Evolutionary conservation across 2,329 filamentous ascomycete species (phyloP).

Genomic region (Pseudocercospora macadamiae): DNA sequence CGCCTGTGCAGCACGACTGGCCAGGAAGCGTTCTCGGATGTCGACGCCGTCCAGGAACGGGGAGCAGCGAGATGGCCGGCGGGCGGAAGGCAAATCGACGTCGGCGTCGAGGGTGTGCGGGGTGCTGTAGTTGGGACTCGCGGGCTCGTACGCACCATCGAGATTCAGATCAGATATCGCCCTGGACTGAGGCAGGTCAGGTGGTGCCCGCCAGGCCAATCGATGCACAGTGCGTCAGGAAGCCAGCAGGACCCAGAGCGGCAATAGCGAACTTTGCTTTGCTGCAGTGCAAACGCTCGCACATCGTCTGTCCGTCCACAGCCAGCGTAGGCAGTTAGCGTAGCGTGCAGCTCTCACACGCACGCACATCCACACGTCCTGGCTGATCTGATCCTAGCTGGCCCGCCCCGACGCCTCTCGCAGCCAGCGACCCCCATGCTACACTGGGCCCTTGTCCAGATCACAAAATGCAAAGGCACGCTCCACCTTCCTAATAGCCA

Average conservation of each 20-base stretch:
- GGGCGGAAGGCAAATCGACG: neutral
- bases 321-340: neutral
- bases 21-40: neutral
- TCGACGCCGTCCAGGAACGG: conserved; percentile 1
- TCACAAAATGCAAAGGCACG: conserved; percentile 7
- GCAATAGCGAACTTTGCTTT: neutral
- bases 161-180: too few relatives aligned
- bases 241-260: neutral
- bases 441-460: neutral
- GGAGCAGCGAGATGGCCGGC: conserved; percentile 1
- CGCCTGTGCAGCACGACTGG: conserved; percentile 14
- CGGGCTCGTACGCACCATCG: neutral
- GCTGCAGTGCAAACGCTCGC: neutral
- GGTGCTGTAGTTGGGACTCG: neutral
- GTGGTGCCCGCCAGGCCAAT: neutral
- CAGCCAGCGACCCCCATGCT: neutral
- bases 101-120: neutral
- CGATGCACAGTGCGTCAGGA: neutral
- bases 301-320: neutral
- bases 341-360: neutral
- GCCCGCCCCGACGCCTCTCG: too few relatives aligned
- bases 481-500: conserved; percentile 3
- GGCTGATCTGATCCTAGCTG: neutral
- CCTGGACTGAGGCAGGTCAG: too few relatives aligned
- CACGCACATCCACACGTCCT: neutral